phyloP scores from a whole-genome alignment of 2,329 filamentous ascomycete genomes.

The Sphaerulina populicola region DNA sequence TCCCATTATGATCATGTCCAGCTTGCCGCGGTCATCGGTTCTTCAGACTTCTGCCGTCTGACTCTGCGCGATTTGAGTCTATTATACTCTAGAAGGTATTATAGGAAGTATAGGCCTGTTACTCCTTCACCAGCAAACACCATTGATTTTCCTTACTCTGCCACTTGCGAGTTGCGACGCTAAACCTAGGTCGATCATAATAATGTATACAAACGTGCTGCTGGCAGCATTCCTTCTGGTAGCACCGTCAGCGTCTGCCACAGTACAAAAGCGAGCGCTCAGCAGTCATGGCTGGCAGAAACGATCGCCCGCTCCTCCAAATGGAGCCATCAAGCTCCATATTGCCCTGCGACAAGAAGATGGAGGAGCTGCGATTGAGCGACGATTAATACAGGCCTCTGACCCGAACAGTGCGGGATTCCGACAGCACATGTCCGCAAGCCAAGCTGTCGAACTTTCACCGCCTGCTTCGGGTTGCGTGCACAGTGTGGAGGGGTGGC shows the following conservation, averaged over 20 bases:
- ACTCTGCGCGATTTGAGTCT: no score
- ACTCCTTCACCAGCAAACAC: no score
- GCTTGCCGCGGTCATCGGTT: no score
- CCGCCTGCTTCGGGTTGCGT: conserved; percentile 6
- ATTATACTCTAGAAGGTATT: no score
- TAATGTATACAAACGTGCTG: background rate
- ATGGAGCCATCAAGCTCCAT: conserved; percentile 19
- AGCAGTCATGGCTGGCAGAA: conserved; percentile 12
- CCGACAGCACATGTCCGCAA: conserved; percentile 15
- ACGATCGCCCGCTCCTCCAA: conserved; percentile 14
- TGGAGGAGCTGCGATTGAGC: conserved; percentile 11
- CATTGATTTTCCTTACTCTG: background rate
- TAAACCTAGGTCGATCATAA: background rate
- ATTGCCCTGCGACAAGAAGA: conserved; percentile 19
- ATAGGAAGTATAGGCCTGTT: no score
- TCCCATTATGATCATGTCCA: no score
- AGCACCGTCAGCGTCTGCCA: conserved; percentile 1
- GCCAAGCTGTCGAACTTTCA: conserved; percentile 8
- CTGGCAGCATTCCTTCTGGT: background rate
- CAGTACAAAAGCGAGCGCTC: conserved; percentile 11
- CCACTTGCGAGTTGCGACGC: background rate
- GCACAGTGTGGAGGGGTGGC: conserved; percentile 11
- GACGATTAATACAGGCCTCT: conserved; percentile 8
- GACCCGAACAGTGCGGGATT: conserved; percentile 13
- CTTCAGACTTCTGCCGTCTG: no score